Percentiles rank a stretch among this genome's conserved stretches.
Conservation (phyloP, 768 basidiomycete species). For the Suillus ampliporus region DNA sequence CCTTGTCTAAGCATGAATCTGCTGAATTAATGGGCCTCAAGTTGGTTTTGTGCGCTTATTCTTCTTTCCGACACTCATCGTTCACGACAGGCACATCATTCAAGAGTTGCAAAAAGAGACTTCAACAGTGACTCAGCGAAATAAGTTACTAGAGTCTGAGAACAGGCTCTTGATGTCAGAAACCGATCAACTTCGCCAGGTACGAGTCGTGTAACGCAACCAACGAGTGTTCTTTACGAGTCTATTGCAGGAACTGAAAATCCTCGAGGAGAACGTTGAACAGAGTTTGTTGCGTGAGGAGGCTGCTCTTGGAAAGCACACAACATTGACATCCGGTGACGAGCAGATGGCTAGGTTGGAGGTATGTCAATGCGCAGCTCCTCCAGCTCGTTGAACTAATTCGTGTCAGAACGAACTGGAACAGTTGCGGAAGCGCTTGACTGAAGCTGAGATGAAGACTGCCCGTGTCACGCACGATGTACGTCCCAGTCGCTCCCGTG, state of each 20-base stretch:
- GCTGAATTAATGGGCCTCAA: constrained; percentile 84
- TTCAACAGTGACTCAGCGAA: constrained; percentile 59
- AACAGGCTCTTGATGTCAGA: constrained; percentile 66
- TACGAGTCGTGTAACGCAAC: constrained; percentile 26
- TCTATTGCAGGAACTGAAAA: constrained; percentile 64
- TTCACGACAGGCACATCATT: constrained; percentile 71
- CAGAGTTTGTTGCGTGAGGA: constrained; percentile 60
- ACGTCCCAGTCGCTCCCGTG: constrained; percentile 29
- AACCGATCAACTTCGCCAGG: constrained; percentile 74
- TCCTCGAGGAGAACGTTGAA: constrained; percentile 79
- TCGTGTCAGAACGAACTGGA: constrained; percentile 63
- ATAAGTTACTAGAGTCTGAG: constrained; percentile 77
- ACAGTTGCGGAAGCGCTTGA: constrained; percentile 68
- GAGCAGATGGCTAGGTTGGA: constrained; percentile 58
- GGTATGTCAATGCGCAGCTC: constrained; percentile 37
- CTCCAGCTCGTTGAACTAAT: neutral
- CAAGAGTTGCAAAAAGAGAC: constrained; percentile 89
- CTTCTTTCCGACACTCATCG: constrained; percentile 8
- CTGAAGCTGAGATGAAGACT: constrained; percentile 77
- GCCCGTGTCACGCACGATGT: constrained; percentile 73
- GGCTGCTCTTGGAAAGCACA: constrained; percentile 38
- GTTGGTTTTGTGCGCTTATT: constrained; percentile 41
- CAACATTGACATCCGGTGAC: constrained; percentile 30
- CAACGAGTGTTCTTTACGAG: neutral
- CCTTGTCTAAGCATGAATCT: constrained; percentile 56